Evolutionary conservation across 768 basidiomycete species (phyloP).

Genomic region (Termitomyces sp.): DNA sequence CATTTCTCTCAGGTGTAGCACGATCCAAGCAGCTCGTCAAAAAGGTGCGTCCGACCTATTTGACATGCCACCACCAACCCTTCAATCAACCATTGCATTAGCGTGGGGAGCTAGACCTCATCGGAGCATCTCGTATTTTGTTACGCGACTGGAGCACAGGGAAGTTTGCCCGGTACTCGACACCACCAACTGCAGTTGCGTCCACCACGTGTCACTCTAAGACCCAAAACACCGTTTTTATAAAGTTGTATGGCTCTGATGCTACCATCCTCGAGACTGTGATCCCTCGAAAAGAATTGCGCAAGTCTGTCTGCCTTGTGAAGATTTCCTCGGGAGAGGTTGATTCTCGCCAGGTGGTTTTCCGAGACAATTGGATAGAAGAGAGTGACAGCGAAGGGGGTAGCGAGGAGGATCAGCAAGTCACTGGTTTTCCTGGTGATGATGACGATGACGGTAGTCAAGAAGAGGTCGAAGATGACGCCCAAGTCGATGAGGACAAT

Average conservation of each 20-base stretch:
- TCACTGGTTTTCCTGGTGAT: constrained; percentile 33
- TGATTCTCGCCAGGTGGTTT: constrained; percentile 32
- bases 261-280: constrained; percentile 41
- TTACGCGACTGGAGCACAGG: constrained; percentile 82
- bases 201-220: constrained; percentile 6
- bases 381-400: constrained; percentile 1
- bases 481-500: constrained; percentile 28
- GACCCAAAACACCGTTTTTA: constrained; percentile 9
- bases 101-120: constrained; percentile 69
- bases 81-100: constrained; percentile 22
- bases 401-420: constrained; percentile 24
- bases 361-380: constrained; percentile 33
- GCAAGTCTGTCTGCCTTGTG: constrained; percentile 56
- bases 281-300: constrained; percentile 59
- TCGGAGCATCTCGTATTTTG: constrained; percentile 70
- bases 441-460: constrained; percentile 28
- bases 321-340: constrained; percentile 31
- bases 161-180: constrained; percentile 67
- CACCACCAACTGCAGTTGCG: constrained; percentile 33
- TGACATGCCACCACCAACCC: constrained; percentile 1
- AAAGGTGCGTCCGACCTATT: constrained; percentile 44
- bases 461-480: constrained; percentile 32
- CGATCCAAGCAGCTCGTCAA: constrained; percentile 70
- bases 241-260: constrained; percentile 39
- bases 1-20: constrained; percentile 75